These are phyloP conservation scores for Letharia columbiana DNA, from an alignment of 495 filamentous ascomycete genomes.

Conservation along the genomic window DNA sequence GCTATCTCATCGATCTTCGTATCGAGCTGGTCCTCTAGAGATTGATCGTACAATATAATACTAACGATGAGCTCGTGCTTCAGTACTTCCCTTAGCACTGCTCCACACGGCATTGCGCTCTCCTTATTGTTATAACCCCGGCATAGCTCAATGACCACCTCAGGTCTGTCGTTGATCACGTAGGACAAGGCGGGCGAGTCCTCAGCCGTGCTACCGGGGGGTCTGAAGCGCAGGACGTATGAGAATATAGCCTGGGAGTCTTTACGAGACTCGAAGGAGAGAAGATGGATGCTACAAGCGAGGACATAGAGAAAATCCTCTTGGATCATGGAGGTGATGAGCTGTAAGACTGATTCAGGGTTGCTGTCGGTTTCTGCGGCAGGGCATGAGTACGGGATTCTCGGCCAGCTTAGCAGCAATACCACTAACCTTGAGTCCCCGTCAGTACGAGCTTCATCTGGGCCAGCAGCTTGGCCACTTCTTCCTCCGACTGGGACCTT, in stretches of 20 bases:
- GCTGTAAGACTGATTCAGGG: conserved; percentile 73
- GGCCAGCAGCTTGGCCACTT: conserved; percentile 63
- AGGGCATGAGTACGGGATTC: conserved; percentile 1
- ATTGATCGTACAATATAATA: conserved; percentile 87
- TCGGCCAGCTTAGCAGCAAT: background rate
- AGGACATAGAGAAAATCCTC: conserved; percentile 83
- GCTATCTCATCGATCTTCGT: conserved; percentile 53
- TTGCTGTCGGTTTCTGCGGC: conserved; percentile 67
- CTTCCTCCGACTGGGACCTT: conserved; percentile 53
- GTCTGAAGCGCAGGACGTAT: conserved; percentile 74
- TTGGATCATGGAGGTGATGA: conserved; percentile 71
- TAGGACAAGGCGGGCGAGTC: conserved; percentile 78
- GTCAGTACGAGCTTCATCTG: conserved; percentile 80
- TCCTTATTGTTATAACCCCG: conserved; percentile 82
- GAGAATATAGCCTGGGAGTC: conserved; percentile 86
- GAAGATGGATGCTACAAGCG: conserved; percentile 63
- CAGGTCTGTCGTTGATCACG: conserved; percentile 72
- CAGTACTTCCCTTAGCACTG: conserved; percentile 81
- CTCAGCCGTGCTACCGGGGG: conserved; percentile 43
- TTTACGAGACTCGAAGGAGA: conserved; percentile 91
- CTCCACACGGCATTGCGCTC: conserved; percentile 87
- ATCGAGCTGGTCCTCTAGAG: conserved; percentile 47
- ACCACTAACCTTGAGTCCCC: conserved; percentile 63
- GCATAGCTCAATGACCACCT: conserved; percentile 81
- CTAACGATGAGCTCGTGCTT: conserved; percentile 85